These are phyloP conservation scores for Talaromyces rugulosus DNA, from an alignment of 2,329 filamentous ascomycete genomes.

Conservation along the genomic window DNA sequence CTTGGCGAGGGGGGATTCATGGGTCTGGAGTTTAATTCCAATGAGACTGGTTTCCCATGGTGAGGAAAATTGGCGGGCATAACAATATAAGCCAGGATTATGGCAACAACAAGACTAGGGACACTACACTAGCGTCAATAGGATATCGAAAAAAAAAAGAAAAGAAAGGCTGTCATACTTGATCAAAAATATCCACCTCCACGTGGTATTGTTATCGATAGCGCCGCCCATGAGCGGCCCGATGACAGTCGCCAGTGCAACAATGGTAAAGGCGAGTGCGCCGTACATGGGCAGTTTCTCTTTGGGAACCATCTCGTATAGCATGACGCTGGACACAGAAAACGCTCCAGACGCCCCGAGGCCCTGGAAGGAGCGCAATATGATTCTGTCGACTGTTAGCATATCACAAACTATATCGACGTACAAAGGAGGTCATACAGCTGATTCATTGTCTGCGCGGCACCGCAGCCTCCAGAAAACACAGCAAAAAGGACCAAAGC, in stretches of 20 bases:
- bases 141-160: neutral
- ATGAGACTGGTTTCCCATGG: neutral
- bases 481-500: constrained; percentile 25
- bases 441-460: constrained; percentile 25
- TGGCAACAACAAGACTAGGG: neutral
- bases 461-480: constrained; percentile 30
- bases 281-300: constrained; percentile 20
- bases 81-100: neutral
- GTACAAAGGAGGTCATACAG: constrained; percentile 17
- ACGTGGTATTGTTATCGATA: constrained; percentile 17
- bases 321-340: constrained; percentile 24
- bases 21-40: neutral
- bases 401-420: neutral
- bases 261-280: constrained; percentile 20
- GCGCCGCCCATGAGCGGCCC: constrained; percentile 23
- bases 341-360: constrained; percentile 20
- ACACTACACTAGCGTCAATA: neutral
- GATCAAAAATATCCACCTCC: constrained; percentile 23
- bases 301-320: constrained; percentile 27
- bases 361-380: constrained; percentile 19
- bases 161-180: neutral
- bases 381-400: constrained; percentile 16
- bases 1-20: constrained; percentile 16
- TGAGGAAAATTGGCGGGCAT: neutral
- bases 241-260: constrained; percentile 18